Base-by-base conservation (phyloP, 192 early-diverging fungal species). In the Umbelopsis sp. region DNA sequence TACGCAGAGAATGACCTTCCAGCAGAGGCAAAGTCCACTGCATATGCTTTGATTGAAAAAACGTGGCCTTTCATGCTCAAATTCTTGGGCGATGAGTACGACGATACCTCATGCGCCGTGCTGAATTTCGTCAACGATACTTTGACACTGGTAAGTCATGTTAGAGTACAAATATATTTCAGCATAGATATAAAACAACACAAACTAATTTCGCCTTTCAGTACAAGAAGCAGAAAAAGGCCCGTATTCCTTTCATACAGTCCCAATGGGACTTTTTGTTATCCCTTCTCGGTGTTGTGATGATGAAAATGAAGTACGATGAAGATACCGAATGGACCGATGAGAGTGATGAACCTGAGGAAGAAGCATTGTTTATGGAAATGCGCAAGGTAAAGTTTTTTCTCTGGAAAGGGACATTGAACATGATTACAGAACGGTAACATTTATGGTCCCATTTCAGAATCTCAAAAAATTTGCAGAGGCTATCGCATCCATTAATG, bases 281-380 rank as follows among this genome's bases (percentile, higher is more conserved):
- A 27, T 80, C 83, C 12, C 78, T 94, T 37, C 76, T 95, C 45
- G 80, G 84, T 30, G 86, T 88, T 0, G 78, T 97, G 45, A 86
- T 95, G 15, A 75, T 87, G 35, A 97, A 97, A 85, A 92, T 96
- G 87, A 94, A 94, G 82, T 97, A 94, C 71, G 86, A 93, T 80
- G 91, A 93, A 35, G 93, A 95, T 51, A 92, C 89, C 64, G 84
- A 89, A 9, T 93, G 88, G 86, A 86, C 84, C 16, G 79, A 85
- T 67, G 91, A 86, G 21, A 90, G 85, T 16, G 91, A 89, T 23
- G 87, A 88, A 66, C 92, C 88, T 49, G 91, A 93, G 53, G 88
- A 88, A 69, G 94, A 94, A 73, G 90, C 91, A 6, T 48, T 87
- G n/a, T 92, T 92, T 71, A 71, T 79, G 9, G 88, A 91, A 65